A percentile compares a stretch with the other conserved stretches of the same genome.
These are phyloP conservation scores for Nicotiana knightiana DNA, from an alignment of 257 asterid genomes.

Conservation along the genomic window DNA sequence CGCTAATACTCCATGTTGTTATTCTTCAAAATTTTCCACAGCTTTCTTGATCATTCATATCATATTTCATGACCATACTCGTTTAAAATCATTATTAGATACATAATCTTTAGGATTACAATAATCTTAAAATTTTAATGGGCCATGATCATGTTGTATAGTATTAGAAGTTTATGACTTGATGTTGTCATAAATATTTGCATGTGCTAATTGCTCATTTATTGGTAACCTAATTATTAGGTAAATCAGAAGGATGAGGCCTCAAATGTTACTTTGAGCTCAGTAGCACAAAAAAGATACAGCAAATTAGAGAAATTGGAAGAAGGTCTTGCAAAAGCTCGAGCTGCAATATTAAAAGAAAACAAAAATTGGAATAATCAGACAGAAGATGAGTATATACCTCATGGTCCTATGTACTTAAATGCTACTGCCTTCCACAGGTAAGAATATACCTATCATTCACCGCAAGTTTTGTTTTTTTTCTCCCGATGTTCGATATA, in stretches of 20 bases:
- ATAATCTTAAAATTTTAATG: not conserved
- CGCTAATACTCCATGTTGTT: too few species aligned
- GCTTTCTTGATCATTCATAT: too few species aligned
- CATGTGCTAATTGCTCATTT: not conserved
- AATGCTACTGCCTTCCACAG: slow-evolving; percentile 50
- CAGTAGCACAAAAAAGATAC: slow-evolving; percentile 8
- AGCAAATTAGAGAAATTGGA: slow-evolving; percentile 38
- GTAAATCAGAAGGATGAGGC: not conserved
- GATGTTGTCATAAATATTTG: not conserved
- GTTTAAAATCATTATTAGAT: not conserved
- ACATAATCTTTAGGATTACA: not conserved
- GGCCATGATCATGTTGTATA: not conserved
- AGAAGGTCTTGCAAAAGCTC: slow-evolving; percentile 40
- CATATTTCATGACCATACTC: not conserved
- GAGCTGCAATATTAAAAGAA: slow-evolving; percentile 39
- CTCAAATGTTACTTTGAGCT: slow-evolving; percentile 1
- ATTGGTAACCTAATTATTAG: not conserved
- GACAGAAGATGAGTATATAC: slow-evolving; percentile 34
- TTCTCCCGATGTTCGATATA: too few species aligned
- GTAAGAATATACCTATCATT: slow-evolving; percentile 5
- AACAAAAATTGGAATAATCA: slow-evolving; percentile 13
- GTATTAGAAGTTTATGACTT: not conserved
- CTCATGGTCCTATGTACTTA: slow-evolving; percentile 59
- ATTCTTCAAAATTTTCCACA: too few species aligned
- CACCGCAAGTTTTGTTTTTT: too few species aligned